Evolutionary conservation across 2,329 filamentous ascomycete species (phyloP).

Genomic region (Coniochaeta prunicola): DNA sequence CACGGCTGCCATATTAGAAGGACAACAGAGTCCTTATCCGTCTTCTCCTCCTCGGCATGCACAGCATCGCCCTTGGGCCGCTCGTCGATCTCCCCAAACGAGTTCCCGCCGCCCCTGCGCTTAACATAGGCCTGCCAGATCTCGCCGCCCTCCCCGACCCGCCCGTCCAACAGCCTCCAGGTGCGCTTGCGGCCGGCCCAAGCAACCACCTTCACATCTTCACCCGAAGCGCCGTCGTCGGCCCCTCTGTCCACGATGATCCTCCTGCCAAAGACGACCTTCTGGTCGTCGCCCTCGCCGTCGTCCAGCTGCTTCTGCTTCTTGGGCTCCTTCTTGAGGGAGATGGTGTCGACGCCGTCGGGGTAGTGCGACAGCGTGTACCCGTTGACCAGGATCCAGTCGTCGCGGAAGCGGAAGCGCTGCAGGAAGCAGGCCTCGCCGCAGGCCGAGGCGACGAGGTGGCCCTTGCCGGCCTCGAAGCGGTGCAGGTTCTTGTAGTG

Average conservation of each 20-base stretch:
- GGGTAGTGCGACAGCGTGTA: conserved; percentile 36
- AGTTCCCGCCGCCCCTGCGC: conserved; percentile 9
- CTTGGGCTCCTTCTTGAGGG: conserved; percentile 4
- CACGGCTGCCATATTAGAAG: conserved; percentile 30
- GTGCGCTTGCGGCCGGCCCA: conserved; percentile 28
- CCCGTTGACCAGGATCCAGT: conserved; percentile 41
- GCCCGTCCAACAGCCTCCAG: conserved; percentile 34
- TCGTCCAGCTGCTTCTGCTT: conserved; percentile 6
- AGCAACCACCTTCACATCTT: conserved; percentile 22
- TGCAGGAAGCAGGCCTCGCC: conserved; percentile 40
- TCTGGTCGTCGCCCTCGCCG: conserved; percentile 2
- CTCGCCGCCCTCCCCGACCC: conserved; percentile 23
- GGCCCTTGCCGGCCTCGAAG: conserved; percentile 31
- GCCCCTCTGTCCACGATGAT: conserved; percentile 22
- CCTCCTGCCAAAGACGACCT: conserved; percentile 17
- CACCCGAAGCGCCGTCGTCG: conserved; percentile 10
- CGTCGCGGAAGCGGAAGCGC: conserved; percentile 35
- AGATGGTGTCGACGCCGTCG: conserved; percentile 21
- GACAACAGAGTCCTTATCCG: conserved; percentile 30
- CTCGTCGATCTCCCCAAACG: conserved; percentile 12
- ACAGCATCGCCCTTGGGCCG: conserved; percentile 11
- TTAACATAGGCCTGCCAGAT: conserved; percentile 42
- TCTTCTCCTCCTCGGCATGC: conserved; percentile 16
- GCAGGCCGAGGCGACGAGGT: conserved; percentile 32
- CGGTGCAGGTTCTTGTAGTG: conserved; percentile 29